A percentile compares a stretch with the other conserved stretches of the same genome.
phyloP scores from a whole-genome alignment of 2,329 filamentous ascomycete species.

The Cladophialophora yegresii region DNA sequence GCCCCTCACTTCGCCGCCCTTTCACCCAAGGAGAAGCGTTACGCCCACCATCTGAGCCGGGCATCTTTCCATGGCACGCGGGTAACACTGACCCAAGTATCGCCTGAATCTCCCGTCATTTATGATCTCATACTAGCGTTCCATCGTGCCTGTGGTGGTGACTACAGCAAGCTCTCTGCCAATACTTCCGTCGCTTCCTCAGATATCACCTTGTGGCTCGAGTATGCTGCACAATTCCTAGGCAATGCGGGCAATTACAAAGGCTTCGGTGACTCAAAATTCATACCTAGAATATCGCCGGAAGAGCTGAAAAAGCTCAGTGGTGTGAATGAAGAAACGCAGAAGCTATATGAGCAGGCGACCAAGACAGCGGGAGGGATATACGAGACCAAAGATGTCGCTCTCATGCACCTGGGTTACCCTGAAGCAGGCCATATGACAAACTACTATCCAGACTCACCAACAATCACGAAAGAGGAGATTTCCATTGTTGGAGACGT shows the following conservation, averaged over 20 bases:
- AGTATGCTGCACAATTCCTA: slow-evolving; percentile 77
- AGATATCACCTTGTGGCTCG: slow-evolving; percentile 68
- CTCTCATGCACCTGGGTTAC: slow-evolving; percentile 74
- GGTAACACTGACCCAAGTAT: slow-evolving; percentile 77
- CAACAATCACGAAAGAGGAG: slow-evolving; percentile 71
- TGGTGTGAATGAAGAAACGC: slow-evolving; percentile 59
- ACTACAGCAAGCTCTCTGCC: slow-evolving; percentile 68
- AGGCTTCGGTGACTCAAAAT: slow-evolving; percentile 82
- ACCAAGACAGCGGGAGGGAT: slow-evolving; percentile 62
- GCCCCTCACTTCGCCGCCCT: slow-evolving; percentile 82
- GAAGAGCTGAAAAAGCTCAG: slow-evolving; percentile 67
- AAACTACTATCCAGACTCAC: slow-evolving; percentile 77
- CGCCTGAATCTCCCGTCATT: slow-evolving; percentile 77
- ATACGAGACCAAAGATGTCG: slow-evolving; percentile 65
- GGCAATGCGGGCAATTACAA: slow-evolving; percentile 85
- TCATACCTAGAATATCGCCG: slow-evolving; percentile 70
- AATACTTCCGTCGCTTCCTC: slow-evolving; percentile 66
- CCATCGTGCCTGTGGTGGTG: slow-evolving; percentile 65
- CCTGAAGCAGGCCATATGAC: slow-evolving; percentile 74
- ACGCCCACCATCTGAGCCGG: slow-evolving; percentile 81
- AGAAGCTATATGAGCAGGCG: slow-evolving; percentile 66
- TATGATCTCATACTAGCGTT: slow-evolving; percentile 78
- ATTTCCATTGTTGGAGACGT: slow-evolving; percentile 72
- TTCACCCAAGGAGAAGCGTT: slow-evolving; percentile 71
- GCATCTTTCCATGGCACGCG: slow-evolving; percentile 75